Evolutionary conservation across 768 basidiomycete species (phyloP), one percentile per base, ranked within the genome.

Genomic region (Dictyophora rubrovolvata): DNA sequence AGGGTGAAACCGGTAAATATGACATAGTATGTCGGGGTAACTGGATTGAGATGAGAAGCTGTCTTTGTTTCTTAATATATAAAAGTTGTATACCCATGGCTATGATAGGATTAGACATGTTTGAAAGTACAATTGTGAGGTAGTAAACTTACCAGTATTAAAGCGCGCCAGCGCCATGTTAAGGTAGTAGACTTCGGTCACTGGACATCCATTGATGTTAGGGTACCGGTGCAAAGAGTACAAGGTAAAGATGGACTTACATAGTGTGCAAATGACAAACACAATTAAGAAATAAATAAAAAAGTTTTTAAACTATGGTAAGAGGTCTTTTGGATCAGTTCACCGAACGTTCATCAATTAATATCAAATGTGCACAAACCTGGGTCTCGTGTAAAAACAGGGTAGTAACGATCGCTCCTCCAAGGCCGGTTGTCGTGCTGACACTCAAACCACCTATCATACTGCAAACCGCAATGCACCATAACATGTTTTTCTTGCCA

Each of bases 111-210:
- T 37, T 7, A 59, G 57, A 52, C 14, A n/a, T 21, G 34, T 20
- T n/a, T 21, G 11, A 37, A 21, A 55, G 21, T 34, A 36, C 42
- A 42, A 42, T 14, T 22, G 11, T 20, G 11, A 16, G 11, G 3
- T 16, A 14, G 12, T 6, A 21, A 42, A 7, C 70, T 70, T 73
- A 2, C 73, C 72, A 0, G 76, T 77, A 65, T 76, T 75, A 71
- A 75, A 78, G 2, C 78, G 65, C 57, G 75, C 77, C 10, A 79
- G 70, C 0, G 77, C 78, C 59, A 77, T 75, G 67, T 77, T 77
- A 20, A 78, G 69, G 63, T 73, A 78, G 63, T 74, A 76, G 62
- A 78, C 75, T 62, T 62, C 62, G 11, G 65, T 63, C 2, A 69
- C 64, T 63, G 55, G 58, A 7, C 20, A 33, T 28, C 7, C 28